These are phyloP conservation scores for Periconia sp. DNA, from an alignment of 2,329 filamentous ascomycete species.

Conservation along the genomic window DNA sequence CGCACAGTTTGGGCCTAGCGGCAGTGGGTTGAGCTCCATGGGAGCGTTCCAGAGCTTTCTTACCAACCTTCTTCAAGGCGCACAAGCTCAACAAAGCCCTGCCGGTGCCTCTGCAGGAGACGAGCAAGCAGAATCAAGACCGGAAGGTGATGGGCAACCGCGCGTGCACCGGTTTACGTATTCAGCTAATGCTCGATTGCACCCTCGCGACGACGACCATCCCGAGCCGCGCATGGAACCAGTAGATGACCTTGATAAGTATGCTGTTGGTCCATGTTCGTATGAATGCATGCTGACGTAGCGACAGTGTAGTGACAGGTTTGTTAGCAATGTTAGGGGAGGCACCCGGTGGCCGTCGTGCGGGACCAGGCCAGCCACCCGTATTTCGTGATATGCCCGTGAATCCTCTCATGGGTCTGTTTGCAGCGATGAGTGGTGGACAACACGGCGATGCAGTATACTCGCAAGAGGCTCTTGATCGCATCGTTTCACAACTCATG, in stretches of 20 bases:
- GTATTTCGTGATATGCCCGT: constrained; percentile 8
- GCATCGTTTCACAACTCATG: constrained; percentile 85
- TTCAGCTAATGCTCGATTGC: constrained; percentile 41
- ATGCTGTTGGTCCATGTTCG: constrained; percentile 12
- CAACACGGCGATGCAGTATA: constrained; percentile 79
- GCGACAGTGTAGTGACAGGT: constrained; percentile 31
- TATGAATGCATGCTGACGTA: constrained; percentile 15
- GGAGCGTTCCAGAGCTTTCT: constrained; percentile 51
- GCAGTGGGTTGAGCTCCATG: constrained; percentile 24
- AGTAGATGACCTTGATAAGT: constrained; percentile 53
- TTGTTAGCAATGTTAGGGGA: constrained; percentile 39
- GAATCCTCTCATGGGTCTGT: constrained; percentile 49
- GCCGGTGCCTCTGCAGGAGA: background rate
- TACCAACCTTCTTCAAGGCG: constrained; percentile 45
- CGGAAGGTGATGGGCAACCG: constrained; percentile 16
- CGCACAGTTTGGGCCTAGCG: constrained; percentile 15
- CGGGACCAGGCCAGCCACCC: background rate
- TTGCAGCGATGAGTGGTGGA: constrained; percentile 40
- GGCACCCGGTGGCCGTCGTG: constrained; percentile 16
- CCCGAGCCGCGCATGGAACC: constrained; percentile 52
- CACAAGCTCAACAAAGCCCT: constrained; percentile 11
- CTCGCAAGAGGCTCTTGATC: constrained; percentile 85
- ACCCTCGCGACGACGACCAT: constrained; percentile 54
- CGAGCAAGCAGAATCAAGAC: constrained; percentile 15
- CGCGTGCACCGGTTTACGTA: constrained; percentile 32